Conservation (phyloP, 2,329 filamentous ascomycete species). For the Cryoendolithus antarcticus region DNA sequence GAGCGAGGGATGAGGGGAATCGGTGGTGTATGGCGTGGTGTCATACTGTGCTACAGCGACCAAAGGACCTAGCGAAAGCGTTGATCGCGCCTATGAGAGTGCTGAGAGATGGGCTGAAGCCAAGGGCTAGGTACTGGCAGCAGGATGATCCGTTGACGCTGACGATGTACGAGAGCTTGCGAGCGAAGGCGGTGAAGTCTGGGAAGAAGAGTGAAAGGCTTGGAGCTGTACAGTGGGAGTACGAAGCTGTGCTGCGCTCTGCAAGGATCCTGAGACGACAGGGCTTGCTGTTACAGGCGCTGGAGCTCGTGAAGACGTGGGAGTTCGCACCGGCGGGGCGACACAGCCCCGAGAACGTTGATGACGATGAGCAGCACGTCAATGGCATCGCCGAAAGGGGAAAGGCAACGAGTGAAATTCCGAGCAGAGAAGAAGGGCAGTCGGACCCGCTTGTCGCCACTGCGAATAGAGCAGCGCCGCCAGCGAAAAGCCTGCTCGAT, state of each 20-base stretch:
- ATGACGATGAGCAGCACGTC: background rate
- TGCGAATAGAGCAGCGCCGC: background rate
- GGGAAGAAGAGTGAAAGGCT: constrained; percentile 43
- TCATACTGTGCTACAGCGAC: constrained; percentile 77
- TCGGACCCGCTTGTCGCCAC: too few species aligned
- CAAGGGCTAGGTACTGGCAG: constrained; percentile 34
- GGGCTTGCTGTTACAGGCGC: constrained; percentile 72
- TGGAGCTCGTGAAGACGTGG: constrained; percentile 77
- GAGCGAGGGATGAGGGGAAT: constrained; percentile 71
- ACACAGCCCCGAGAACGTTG: constrained; percentile 8
- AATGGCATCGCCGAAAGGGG: too few species aligned
- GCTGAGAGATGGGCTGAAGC: background rate
- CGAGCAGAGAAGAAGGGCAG: too few species aligned
- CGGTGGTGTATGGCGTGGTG: constrained; percentile 93
- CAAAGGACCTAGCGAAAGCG: constrained; percentile 72
- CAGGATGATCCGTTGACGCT: constrained; percentile 84
- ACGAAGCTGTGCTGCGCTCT: constrained; percentile 66
- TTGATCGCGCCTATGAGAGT: constrained; percentile 44
- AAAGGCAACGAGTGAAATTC: too few species aligned
- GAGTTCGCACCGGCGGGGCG: constrained; percentile 46
- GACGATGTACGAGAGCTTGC: constrained; percentile 74
- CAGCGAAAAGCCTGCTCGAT: constrained; percentile 11
- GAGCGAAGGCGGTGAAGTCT: constrained; percentile 50
- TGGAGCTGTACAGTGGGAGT: constrained; percentile 12
- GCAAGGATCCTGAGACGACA: constrained; percentile 36